Evolutionary conservation across 2,329 filamentous ascomycete species (phyloP).

Genomic region (Talaromyces sp.): DNA sequence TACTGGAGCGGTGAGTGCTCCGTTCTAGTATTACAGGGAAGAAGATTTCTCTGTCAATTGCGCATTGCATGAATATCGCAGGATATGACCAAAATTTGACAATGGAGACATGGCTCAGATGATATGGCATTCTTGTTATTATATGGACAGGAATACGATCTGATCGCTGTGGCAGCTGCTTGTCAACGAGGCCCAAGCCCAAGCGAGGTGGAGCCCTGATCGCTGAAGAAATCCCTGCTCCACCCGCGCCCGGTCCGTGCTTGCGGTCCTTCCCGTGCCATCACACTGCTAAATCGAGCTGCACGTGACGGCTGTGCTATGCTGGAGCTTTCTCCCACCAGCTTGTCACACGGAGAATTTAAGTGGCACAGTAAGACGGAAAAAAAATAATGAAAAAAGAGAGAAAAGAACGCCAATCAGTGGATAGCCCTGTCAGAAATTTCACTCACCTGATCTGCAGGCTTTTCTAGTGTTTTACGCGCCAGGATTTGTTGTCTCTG

Average conservation of each 20-base stretch:
- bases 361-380: not conserved
- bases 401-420: not conserved
- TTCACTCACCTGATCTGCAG: not conserved
- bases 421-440: not conserved
- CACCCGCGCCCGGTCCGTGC: not conserved
- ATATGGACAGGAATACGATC: not conserved
- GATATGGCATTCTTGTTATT: not conserved
- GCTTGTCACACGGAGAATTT: not conserved
- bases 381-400: not conserved
- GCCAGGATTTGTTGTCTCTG: not conserved
- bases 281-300: not conserved
- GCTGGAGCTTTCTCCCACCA: not conserved
- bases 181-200: not conserved
- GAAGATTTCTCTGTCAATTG: not conserved
- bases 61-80: not conserved
- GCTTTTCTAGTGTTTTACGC: not conserved
- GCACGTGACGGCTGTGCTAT: not conserved
- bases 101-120: not conserved
- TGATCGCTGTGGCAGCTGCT: not conserved
- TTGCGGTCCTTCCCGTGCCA: constrained; percentile 4
- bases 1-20: not conserved
- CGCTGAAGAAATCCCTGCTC: constrained; percentile 7
- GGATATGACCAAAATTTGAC: not conserved
- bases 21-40: not conserved
- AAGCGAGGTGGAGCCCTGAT: not conserved